Evolutionary conservation across 768 basidiomycete genomes (phyloP).

Genomic region (Clitopilus passeckerianus): DNA sequence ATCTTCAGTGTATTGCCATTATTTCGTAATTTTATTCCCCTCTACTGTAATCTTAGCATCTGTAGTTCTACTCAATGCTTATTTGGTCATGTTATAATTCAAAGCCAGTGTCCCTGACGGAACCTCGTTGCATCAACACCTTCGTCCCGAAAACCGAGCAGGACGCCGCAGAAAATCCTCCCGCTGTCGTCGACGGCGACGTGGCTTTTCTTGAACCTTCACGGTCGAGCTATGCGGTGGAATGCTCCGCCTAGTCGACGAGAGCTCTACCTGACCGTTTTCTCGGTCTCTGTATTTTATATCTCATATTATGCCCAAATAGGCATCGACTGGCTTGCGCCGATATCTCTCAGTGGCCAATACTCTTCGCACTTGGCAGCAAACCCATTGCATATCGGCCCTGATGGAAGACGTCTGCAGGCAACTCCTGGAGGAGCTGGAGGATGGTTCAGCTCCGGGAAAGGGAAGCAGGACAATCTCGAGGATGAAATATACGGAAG

Average conservation of each 20-base stretch:
- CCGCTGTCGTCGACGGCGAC: neutral
- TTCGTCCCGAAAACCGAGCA: neutral
- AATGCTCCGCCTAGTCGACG: constrained; percentile 63
- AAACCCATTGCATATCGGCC: constrained; percentile 27
- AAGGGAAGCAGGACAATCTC: constrained; percentile 37
- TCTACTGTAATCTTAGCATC: constrained; percentile 11
- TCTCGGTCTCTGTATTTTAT: constrained; percentile 60
- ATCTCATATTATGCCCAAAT: constrained; percentile 72
- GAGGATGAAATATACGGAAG: constrained; percentile 65
- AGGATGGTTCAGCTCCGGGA: constrained; percentile 26
- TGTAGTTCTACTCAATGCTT: constrained; percentile 7
- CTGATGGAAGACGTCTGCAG: constrained; percentile 43
- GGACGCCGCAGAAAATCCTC: neutral
- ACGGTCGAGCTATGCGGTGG: constrained; percentile 46
- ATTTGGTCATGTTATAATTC: neutral
- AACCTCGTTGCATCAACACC: neutral
- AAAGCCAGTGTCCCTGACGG: neutral
- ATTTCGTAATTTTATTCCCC: constrained; percentile 11
- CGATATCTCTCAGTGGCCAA: constrained; percentile 28
- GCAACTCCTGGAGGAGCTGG: neutral
- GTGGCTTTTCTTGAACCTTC: neutral
- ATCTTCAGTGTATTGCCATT: neutral
- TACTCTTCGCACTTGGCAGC: constrained; percentile 35
- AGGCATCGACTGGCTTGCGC: constrained; percentile 48
- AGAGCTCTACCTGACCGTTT: constrained; percentile 65